Evolutionary conservation across 2,329 filamentous ascomycete species (phyloP).

Genomic region (Trichoderma arundinaceum): DNA sequence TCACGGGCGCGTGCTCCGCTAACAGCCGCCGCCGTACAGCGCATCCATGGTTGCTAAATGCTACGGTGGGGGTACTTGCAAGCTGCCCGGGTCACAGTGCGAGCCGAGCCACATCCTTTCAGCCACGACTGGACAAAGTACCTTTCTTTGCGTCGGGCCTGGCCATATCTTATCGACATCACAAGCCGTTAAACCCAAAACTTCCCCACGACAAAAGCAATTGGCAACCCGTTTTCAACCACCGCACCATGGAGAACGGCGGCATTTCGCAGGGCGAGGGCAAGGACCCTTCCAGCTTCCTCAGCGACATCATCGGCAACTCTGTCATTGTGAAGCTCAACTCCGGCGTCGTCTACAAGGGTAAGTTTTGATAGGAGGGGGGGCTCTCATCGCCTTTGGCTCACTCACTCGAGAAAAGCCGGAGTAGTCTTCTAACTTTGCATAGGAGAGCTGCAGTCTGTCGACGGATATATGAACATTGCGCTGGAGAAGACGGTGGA

Average conservation of each 20-base stretch:
- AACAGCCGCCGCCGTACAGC: slow-evolving; percentile 16
- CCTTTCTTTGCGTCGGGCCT: background rate
- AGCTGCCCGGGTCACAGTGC: slow-evolving; percentile 29
- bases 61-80: slow-evolving; percentile 17
- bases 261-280: slow-evolving; percentile 68
- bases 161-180: slow-evolving; percentile 25
- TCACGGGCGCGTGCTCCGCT: slow-evolving; percentile 25
- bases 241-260: slow-evolving; percentile 74
- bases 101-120: slow-evolving; percentile 24
- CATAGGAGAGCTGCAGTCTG: slow-evolving; percentile 89
- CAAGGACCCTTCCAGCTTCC: slow-evolving; percentile 90
- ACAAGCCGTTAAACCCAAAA: slow-evolving; percentile 4
- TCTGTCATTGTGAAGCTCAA: slow-evolving; percentile 97
- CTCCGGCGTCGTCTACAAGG: slow-evolving; percentile 98
- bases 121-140: slow-evolving; percentile 14
- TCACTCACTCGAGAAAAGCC: background rate
- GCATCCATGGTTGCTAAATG: background rate
- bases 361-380: slow-evolving; percentile 51
- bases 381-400: background rate
- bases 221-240: background rate
- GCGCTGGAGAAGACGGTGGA: slow-evolving; percentile 95
- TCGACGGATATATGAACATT: slow-evolving; percentile 99
- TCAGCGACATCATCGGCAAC: slow-evolving; percentile 92
- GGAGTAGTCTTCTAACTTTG: background rate
- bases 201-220: slow-evolving; percentile 21